phyloP scores from a whole-genome alignment of 768 basidiomycete genomes.

The Amanita phalloides region DNA sequence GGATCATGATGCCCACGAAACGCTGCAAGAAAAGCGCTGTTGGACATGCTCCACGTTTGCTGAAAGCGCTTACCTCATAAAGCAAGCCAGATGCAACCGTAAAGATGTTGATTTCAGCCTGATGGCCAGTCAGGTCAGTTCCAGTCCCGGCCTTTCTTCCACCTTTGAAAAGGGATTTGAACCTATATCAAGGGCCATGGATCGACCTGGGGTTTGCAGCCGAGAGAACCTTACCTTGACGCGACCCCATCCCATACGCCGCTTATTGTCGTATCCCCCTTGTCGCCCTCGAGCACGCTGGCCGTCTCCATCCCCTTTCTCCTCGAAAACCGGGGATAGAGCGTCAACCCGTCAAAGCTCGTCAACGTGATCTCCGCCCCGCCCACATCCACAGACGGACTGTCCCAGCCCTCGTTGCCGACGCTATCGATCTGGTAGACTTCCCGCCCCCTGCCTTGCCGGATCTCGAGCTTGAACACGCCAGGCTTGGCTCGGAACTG shows the following conservation, averaged over 20 bases:
- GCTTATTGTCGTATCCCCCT: constrained; percentile 18
- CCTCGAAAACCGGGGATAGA: constrained; percentile 73
- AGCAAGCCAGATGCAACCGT: constrained; percentile 95
- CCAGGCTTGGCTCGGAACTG: constrained; percentile 95
- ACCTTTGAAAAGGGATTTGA: constrained; percentile 33
- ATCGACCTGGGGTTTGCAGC: neutral
- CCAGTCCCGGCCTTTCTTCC: constrained; percentile 18
- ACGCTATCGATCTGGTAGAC: constrained; percentile 79
- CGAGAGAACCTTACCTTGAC: constrained; percentile 32
- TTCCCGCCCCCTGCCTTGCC: constrained; percentile 70
- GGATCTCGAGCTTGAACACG: constrained; percentile 72
- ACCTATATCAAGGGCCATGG: constrained; percentile 17
- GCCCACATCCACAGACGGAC: constrained; percentile 51
- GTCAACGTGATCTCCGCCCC: constrained; percentile 75
- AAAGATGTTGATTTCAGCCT: constrained; percentile 97
- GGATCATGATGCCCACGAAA: constrained; percentile 96
- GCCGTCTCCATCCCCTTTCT: constrained; percentile 66
- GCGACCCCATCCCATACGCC: constrained; percentile 38
- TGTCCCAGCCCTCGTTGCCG: constrained; percentile 85
- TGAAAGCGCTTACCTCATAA: constrained; percentile 60
- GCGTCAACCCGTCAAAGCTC: constrained; percentile 82
- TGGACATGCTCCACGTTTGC: neutral
- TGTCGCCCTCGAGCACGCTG: constrained; percentile 60
- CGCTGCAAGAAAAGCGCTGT: constrained; percentile 40
- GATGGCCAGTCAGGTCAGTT: constrained; percentile 18